Percentiles rank a stretch among this genome's conserved stretches.
Conservation (phyloP, 257 asterid genomes). For the Penstemon barbatus region DNA sequence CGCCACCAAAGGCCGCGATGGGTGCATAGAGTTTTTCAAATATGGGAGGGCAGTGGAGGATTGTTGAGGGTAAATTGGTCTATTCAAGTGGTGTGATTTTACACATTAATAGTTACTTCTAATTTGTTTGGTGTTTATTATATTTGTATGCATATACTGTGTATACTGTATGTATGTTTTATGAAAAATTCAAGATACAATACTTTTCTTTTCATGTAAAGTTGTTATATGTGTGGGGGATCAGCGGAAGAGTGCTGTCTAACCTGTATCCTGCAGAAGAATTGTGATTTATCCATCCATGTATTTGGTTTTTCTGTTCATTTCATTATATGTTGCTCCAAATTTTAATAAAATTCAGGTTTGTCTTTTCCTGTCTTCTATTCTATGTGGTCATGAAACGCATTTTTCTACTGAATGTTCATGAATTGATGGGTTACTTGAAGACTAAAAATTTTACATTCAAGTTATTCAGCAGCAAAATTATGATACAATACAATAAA, state of each 20-base stretch:
- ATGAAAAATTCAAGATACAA: constrained; percentile 4
- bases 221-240: too few species aligned
- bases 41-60: neutral
- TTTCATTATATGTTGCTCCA: constrained; percentile 1
- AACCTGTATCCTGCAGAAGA: too few species aligned
- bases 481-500: too few species aligned
- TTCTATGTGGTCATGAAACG: neutral
- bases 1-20: constrained; percentile 33
- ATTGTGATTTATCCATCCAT: neutral
- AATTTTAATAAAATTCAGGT: neutral
- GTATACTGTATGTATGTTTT: neutral
- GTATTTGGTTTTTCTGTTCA: neutral
- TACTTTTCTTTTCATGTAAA: neutral
- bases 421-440: too few species aligned
- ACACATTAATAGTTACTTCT: neutral
- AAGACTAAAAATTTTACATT: too few species aligned
- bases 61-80: neutral
- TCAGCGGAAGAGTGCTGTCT: too few species aligned
- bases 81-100: neutral
- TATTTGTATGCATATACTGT: constrained; percentile 1
- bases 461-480: too few species aligned
- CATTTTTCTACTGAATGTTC: too few species aligned
- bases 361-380: neutral
- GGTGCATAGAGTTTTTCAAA: constrained; percentile 32
- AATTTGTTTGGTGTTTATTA: constrained; percentile 5